phyloP scores from a whole-genome alignment of 1,284 basidiomycete genomes.

The Trichosporon ovoides region DNA sequence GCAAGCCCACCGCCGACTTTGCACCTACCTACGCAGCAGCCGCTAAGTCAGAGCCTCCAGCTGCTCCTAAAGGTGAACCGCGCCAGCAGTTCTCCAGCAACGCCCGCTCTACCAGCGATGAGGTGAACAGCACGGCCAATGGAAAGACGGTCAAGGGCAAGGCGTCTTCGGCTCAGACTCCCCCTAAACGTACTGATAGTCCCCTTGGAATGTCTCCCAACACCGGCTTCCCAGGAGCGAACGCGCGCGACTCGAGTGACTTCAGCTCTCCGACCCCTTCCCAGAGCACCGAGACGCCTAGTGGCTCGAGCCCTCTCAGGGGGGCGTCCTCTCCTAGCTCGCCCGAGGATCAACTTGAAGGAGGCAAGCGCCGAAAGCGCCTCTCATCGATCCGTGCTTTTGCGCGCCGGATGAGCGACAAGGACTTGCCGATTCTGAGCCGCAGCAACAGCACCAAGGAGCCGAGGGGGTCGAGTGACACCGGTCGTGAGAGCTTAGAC shows the following conservation, averaged over 20 bases:
- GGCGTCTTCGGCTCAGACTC: neutral
- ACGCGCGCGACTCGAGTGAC: neutral
- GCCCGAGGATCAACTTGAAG: neutral
- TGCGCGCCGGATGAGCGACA: conserved; percentile 40
- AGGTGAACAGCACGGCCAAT: neutral
- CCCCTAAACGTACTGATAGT: neutral
- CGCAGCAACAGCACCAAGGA: conserved; percentile 2
- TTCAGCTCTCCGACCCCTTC: neutral
- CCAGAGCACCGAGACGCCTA: neutral
- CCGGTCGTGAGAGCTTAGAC: conserved; percentile 4
- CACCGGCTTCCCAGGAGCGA: neutral
- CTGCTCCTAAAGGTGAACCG: neutral
- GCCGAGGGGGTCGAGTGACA: neutral
- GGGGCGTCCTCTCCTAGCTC: conserved; percentile 1
- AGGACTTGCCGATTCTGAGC: conserved; percentile 19
- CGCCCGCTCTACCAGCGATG: neutral
- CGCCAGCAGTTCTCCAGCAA: neutral
- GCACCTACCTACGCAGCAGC: neutral
- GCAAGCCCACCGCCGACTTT: neutral
- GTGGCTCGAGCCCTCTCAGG: neutral
- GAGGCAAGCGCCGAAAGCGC: conserved; percentile 29
- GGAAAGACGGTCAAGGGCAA: neutral
- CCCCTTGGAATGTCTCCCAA: neutral
- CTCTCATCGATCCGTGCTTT: conserved; percentile 41
- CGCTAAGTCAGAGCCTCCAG: neutral